Base-by-base conservation (phyloP, 192 early-diverging fungal species). In the Coemansia biformis region DNA sequence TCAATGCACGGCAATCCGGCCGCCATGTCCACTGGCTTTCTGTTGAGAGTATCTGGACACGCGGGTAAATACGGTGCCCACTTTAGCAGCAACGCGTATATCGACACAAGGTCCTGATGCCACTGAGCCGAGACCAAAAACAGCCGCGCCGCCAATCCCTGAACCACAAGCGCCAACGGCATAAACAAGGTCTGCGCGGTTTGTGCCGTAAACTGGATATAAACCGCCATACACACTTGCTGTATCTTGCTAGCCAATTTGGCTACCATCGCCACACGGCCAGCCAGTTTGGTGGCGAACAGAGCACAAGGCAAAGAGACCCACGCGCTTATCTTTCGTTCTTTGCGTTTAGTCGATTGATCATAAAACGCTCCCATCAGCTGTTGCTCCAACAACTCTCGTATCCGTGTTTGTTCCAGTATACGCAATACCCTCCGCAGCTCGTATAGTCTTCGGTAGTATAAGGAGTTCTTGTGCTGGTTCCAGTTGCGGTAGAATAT, bases 401-500 rank as follows among this genome's bases (percentile, higher is more conserved):
- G 47, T 1, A 57, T 6, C 5, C 37, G 30, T 0, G 26, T 31
- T 4, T 48, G 24, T 4, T 57, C 66, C 11, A 61, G 37, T 3
- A 62, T 36, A 1, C 59, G 48, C 28, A 69, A 40, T n/a, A 40
- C 59, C 5, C 66, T 54, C 0, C 66, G 58, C 31, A 69, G 48
- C 39, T 57, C 66, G 37, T 46, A 42, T 0, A 69, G 37, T 13
- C 54, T 23, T 4, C 59, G 53, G 19, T 57, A 69, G 29, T 69
- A 57, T 4, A 61, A 16, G 1, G 54, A 29, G 5, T 38, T 40
- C 14, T 35, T 36, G 46, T 69, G 66, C 45, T 69, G 66, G 49
- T 69, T 69, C 50, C 54, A 54, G 46, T 69, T 69, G 29, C 66
- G 66, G 43, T 69, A 62, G 46, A 57, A 61, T 28, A 69, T 44